phyloP scores from a whole-genome alignment of 1,139 yeast genomes.

The Blastobotrys malaysiensis region DNA sequence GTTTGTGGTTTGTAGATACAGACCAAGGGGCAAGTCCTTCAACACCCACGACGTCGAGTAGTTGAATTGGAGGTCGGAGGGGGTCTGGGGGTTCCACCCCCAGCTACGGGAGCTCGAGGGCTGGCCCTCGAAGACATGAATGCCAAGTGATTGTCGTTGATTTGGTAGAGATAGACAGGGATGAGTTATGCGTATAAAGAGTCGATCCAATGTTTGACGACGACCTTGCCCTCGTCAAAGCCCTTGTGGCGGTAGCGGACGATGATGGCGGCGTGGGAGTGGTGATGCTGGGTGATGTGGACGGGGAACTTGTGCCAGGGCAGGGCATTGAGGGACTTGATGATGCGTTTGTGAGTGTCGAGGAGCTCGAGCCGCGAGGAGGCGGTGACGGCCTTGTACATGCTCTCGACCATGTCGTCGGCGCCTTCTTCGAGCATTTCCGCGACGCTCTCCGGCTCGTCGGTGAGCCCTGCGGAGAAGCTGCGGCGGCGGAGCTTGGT shows the following conservation, averaged over 20 bases:
- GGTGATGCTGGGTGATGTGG: constrained; percentile 56
- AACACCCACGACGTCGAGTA: no score
- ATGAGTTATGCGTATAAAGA: neutral
- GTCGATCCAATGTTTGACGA: constrained; percentile 59
- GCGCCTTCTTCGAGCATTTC: constrained; percentile 44
- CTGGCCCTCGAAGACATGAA: no score
- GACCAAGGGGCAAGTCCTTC: no score
- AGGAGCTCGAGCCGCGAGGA: constrained; percentile 3
- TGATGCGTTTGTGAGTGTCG: constrained; percentile 46
- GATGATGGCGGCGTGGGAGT: constrained; percentile 78
- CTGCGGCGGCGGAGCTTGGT: neutral
- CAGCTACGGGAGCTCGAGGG: neutral
- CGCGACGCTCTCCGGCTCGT: constrained; percentile 16
- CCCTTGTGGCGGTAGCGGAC: constrained; percentile 50
- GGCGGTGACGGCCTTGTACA: constrained; percentile 26
- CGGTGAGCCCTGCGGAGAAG: constrained; percentile 12
- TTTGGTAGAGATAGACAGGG: neutral
- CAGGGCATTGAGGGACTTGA: constrained; percentile 51
- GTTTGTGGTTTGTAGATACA: no score
- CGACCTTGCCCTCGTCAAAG: constrained; percentile 62
- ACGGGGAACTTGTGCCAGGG: constrained; percentile 69
- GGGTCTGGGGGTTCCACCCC: neutral
- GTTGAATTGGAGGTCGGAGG: no score
- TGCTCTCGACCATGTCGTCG: constrained; percentile 44
- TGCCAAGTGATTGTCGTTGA: no score